Conservation (phyloP, 495 filamentous ascomycete species). For the Trichoderma gamsii region DNA sequence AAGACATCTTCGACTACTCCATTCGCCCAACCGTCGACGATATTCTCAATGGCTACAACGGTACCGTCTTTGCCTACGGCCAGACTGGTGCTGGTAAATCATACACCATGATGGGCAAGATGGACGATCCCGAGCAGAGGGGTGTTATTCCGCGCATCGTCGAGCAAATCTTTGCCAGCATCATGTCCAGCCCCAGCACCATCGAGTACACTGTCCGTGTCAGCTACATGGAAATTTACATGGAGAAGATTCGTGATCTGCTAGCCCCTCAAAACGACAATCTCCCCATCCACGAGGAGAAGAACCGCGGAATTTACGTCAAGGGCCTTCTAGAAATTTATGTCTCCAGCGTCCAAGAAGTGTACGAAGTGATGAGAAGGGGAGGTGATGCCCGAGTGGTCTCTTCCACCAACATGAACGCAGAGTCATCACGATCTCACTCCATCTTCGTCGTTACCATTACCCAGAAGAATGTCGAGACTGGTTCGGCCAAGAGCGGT, state of each 20-base stretch:
- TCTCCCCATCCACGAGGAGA: conserved; percentile 93
- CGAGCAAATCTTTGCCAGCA: conserved; percentile 95
- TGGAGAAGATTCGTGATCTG: conserved; percentile 95
- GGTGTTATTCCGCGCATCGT: conserved; percentile 97
- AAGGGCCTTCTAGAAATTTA: conserved; percentile 94
- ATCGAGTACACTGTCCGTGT: conserved; percentile 98
- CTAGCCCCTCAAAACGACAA: conserved; percentile 91
- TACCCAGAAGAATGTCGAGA: conserved; percentile 96
- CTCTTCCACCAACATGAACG: conserved; percentile 99
- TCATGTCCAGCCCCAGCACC: conserved; percentile 79
- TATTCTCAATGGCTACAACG: conserved; percentile 97
- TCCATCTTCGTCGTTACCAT: conserved; percentile 98
- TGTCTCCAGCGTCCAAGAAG: conserved; percentile 89
- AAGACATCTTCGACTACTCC: conserved; percentile 94
- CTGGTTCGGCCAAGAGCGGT: conserved; percentile 91
- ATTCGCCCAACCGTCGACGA: conserved; percentile 95
- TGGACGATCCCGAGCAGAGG: conserved; percentile 81
- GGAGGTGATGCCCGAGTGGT: conserved; percentile 84
- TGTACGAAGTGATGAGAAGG: conserved; percentile 94
- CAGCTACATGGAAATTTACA: conserved; percentile 99
- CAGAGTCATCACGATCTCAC: conserved; percentile 96
- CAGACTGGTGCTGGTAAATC: conserved; percentile 98
- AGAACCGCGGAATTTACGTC: conserved; percentile 92
- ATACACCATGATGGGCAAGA: conserved; percentile 99
- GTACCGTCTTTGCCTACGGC: conserved; percentile 97